These are phyloP conservation scores for Spatholobus suberectus DNA, from an alignment of 306 rosid species.

Conservation along the genomic window DNA sequence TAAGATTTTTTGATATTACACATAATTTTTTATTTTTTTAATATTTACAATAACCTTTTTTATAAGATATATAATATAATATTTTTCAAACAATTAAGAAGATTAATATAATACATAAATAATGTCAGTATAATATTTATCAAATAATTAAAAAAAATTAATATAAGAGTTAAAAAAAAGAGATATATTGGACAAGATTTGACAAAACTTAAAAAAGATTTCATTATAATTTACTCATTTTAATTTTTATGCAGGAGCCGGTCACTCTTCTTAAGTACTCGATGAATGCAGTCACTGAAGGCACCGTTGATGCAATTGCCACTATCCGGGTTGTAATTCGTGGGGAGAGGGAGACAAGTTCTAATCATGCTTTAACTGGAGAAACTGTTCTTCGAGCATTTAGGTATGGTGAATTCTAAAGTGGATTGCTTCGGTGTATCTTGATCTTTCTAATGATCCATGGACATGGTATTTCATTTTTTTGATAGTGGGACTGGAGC, in stretches of 20 bases:
- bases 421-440: conserved; percentile 19
- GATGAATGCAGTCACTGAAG: conserved; percentile 87
- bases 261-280: conserved; percentile 88
- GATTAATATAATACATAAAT: too few relatives aligned
- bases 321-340: conserved; percentile 84
- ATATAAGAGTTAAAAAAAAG: too few relatives aligned
- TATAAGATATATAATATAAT: too few relatives aligned
- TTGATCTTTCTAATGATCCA: conserved; percentile 29
- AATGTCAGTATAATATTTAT: too few relatives aligned
- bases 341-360: conserved; percentile 47
- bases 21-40: too few relatives aligned
- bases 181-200: too few relatives aligned
- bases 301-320: conserved; percentile 98
- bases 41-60: too few relatives aligned
- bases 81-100: too few relatives aligned
- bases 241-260: conserved; percentile 78
- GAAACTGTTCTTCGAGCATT: conserved; percentile 75
- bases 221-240: too few relatives aligned
- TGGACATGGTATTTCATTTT: not conserved
- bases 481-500: conserved; percentile 80
- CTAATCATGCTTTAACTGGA: conserved; percentile 65
- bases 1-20: too few relatives aligned
- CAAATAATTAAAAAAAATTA: too few relatives aligned
- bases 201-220: too few relatives aligned
- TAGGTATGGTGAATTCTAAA: conserved; percentile 55